phyloP scores from a whole-genome alignment of 2,329 filamentous ascomycete genomes.

The Aspergillus terreus region DNA sequence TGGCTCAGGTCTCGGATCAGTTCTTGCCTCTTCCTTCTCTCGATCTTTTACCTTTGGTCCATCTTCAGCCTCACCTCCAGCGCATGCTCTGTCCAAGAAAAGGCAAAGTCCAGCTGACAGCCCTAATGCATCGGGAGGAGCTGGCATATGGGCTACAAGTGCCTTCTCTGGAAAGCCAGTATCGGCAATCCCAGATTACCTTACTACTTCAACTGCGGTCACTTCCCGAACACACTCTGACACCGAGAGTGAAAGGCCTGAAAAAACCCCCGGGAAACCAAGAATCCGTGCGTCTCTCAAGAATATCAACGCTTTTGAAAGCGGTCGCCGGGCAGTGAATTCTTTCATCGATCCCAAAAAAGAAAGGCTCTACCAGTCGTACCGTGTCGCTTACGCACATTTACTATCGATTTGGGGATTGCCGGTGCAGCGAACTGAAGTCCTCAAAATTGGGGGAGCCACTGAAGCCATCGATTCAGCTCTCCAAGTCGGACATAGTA shows the following conservation, averaged over 20 bases:
- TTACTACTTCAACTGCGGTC: slow-evolving; percentile 25
- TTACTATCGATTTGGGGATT: slow-evolving; percentile 58
- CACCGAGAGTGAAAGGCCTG: slow-evolving; percentile 34
- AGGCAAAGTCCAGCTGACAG: slow-evolving; percentile 36
- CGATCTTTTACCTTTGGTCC: slow-evolving; percentile 43
- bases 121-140: slow-evolving; percentile 23
- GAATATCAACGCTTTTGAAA: slow-evolving; percentile 55
- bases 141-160: slow-evolving; percentile 27
- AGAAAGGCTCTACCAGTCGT: slow-evolving; percentile 48
- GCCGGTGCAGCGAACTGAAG: slow-evolving; percentile 52
- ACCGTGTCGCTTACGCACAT: slow-evolving; percentile 56
- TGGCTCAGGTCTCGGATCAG: slow-evolving; percentile 39
- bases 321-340: slow-evolving; percentile 44
- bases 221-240: slow-evolving; percentile 36
- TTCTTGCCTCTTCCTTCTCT: slow-evolving; percentile 43
- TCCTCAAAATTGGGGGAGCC: slow-evolving; percentile 54
- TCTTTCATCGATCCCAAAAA: slow-evolving; percentile 50
- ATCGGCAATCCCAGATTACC: slow-evolving; percentile 26
- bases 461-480: slow-evolving; percentile 27
- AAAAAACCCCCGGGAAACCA: slow-evolving; percentile 17
- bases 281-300: slow-evolving; percentile 51
- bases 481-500: slow-evolving; percentile 21
- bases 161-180: slow-evolving; percentile 20
- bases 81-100: slow-evolving; percentile 31
- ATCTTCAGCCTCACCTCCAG: slow-evolving; percentile 42